Conservation (phyloP, 2,329 filamentous ascomycete genomes). For the Aspergillus japonicus region DNA sequence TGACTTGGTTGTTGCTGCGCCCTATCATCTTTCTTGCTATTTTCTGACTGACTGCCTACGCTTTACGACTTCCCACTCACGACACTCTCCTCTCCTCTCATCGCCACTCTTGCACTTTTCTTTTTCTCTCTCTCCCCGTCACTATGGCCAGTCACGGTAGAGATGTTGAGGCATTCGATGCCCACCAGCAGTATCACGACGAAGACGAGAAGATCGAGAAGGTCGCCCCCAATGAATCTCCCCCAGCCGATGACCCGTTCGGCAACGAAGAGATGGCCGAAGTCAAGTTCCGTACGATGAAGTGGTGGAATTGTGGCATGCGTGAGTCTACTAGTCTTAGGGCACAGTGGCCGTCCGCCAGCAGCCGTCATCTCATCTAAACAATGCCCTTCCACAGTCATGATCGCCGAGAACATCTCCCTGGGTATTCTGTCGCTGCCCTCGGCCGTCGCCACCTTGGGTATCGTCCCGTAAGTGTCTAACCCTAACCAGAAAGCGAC, state of each 20-base stretch:
- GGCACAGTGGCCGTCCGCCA: background rate
- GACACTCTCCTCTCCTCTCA: background rate
- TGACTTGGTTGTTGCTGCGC: background rate
- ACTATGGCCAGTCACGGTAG: background rate
- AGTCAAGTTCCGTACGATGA: conserved; percentile 53
- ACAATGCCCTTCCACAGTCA: conserved; percentile 38
- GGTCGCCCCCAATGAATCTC: background rate
- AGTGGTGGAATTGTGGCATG: conserved; percentile 45
- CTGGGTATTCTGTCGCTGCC: conserved; percentile 59
- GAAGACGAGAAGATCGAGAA: conserved; percentile 11
- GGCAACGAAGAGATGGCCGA: conserved; percentile 40
- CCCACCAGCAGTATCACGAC: background rate
- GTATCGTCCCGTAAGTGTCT: conserved; percentile 50
- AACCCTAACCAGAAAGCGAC: background rate
- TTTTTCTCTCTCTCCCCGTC: background rate
- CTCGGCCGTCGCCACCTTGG: conserved; percentile 52
- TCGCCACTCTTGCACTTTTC: background rate
- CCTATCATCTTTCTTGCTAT: background rate
- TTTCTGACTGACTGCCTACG: background rate
- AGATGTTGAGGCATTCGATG: background rate
- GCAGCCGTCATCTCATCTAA: background rate
- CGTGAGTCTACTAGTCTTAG: conserved; percentile 26
- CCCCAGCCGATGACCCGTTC: conserved; percentile 33
- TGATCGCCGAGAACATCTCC: conserved; percentile 60
- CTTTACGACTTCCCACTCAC: background rate